Base-by-base conservation (phyloP, 2,329 filamentous ascomycete genomes). In the Aspergillus sp. region DNA sequence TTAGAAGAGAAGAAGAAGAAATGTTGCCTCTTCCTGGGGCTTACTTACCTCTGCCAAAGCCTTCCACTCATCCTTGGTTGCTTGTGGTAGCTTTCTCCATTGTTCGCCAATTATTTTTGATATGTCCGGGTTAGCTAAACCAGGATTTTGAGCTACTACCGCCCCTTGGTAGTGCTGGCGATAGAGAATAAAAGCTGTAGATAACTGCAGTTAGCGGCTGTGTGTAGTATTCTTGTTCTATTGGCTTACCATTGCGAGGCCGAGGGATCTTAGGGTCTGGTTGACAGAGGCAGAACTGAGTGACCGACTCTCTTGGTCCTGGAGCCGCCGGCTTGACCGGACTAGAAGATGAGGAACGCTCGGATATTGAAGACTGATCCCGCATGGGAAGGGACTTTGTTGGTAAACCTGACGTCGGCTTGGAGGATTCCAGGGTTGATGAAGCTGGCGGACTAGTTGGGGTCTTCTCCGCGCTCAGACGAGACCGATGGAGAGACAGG, bases 131-230 rank as follows among this genome's bases (percentile, higher is more conserved):
- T 98, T 98, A 45, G 93, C 88, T 63, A 97, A 85, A 44, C 91
- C 90, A n/a, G 93, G 93, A 68, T 97, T 85, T 65, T 90, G 84
- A 53, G 87, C 82, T 38, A 93, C 89, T 50, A 98, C 91, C 48
- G 85, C 81, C 17, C 89, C 86, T 75, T 98, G 93, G 68, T 95
- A 89, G 73, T 96, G 89, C 73, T 98, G 93, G 39, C 95, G 91
- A 79, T 96, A 99, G 66, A 99, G 82, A 64, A 99, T 99, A 78
- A 99, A 99, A 50, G 93, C 95, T 99, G 74, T 72, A 71, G 96
- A 50, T 39, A 9, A 42, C 36, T 5, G 22, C 11, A 30, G 52
- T 56, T 26, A 45, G 38, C 32, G 26, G 12, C 26, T 26, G 15
- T 12, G 11, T 30, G 12, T 22, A 8, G 9, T 8, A 1, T 4